phyloP scores from a whole-genome alignment of 805 yeast species.

The Candida ortonii region DNA sequence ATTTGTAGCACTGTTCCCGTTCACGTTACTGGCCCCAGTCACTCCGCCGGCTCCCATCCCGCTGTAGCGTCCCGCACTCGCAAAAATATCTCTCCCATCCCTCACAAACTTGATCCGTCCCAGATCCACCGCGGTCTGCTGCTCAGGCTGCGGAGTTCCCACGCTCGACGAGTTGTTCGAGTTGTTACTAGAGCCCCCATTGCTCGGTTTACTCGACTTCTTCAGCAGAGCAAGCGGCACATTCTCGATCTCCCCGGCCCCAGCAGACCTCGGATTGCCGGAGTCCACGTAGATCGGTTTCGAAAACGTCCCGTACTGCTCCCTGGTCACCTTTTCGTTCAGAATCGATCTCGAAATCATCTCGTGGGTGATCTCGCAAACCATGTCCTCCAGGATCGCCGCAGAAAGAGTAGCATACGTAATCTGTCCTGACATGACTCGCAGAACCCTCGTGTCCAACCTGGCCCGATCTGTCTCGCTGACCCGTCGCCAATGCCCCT shows the following conservation, averaged over 20 bases:
- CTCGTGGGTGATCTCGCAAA: constrained; percentile 34
- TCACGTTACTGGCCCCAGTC: too few relatives aligned
- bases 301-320: constrained; percentile 29
- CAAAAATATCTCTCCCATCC: constrained; percentile 33
- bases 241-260: constrained; percentile 9
- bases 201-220: constrained; percentile 10
- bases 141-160: constrained; percentile 25
- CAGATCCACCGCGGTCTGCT: constrained; percentile 23
- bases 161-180: constrained; percentile 17
- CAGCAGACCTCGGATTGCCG: constrained; percentile 4
- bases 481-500: too few relatives aligned
- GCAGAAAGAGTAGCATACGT: constrained; percentile 32
- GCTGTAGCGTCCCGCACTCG: constrained; percentile 9
- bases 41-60: constrained; percentile 11
- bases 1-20: too few relatives aligned
- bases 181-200: constrained; percentile 10
- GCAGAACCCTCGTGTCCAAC: too few relatives aligned
- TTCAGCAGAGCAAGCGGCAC: constrained; percentile 11
- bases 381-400: constrained; percentile 32
- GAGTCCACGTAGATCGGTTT: constrained; percentile 27
- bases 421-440: constrained; percentile 11
- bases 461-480: too few relatives aligned
- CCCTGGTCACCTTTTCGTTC: constrained; percentile 30
- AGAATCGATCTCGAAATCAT: constrained; percentile 30
- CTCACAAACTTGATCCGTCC: constrained; percentile 28